These are phyloP conservation scores for Coemansia sp. DNA, from an alignment of 192 early-diverging fungal genomes.

Conservation along the genomic window DNA sequence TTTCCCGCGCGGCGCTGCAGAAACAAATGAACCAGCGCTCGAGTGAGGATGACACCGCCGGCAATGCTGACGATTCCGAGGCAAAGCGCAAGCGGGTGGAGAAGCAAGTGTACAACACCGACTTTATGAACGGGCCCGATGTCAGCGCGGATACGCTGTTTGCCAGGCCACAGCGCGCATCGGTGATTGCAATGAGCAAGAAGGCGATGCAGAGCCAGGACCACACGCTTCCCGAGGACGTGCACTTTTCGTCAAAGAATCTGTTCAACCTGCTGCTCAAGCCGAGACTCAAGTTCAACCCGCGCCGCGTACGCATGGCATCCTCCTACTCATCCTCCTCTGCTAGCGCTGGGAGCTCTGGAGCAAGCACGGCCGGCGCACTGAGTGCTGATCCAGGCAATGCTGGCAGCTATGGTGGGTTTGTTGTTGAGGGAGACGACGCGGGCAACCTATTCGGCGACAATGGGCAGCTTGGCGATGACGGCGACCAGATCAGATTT, in stretches of 20 bases:
- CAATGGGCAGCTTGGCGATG: slow-evolving; percentile 25
- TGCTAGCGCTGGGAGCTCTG: slow-evolving; percentile 1
- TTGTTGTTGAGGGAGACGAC: slow-evolving; percentile 47
- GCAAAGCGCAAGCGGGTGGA: slow-evolving; percentile 56
- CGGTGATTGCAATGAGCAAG: slow-evolving; percentile 58
- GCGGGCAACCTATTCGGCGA: slow-evolving; percentile 41
- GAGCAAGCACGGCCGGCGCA: slow-evolving; percentile 7
- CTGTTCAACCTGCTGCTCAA: slow-evolving; percentile 63
- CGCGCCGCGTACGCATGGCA: slow-evolving; percentile 24
- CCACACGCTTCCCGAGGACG: slow-evolving; percentile 84
- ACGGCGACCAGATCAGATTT: slow-evolving; percentile 25
- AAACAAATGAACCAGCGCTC: slow-evolving; percentile 34
- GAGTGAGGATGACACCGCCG: slow-evolving; percentile 18
- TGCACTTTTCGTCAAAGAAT: slow-evolving; percentile 70
- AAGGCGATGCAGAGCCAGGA: slow-evolving; percentile 59
- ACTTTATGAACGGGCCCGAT: slow-evolving; percentile 68
- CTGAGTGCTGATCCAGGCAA: slow-evolving; percentile 10
- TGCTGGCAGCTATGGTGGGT: slow-evolving; percentile 34
- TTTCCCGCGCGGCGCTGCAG: slow-evolving; percentile 48
- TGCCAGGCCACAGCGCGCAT: slow-evolving; percentile 58
- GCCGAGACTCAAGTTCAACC: slow-evolving; percentile 55
- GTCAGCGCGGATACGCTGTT: slow-evolving; percentile 69
- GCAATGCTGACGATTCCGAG: slow-evolving; percentile 28
- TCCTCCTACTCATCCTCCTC: neutral
- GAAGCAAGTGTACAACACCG: slow-evolving; percentile 56